These are phyloP conservation scores for Aspergillus sp. DNA, from an alignment of 2,329 filamentous ascomycete genomes.

Conservation along the genomic window DNA sequence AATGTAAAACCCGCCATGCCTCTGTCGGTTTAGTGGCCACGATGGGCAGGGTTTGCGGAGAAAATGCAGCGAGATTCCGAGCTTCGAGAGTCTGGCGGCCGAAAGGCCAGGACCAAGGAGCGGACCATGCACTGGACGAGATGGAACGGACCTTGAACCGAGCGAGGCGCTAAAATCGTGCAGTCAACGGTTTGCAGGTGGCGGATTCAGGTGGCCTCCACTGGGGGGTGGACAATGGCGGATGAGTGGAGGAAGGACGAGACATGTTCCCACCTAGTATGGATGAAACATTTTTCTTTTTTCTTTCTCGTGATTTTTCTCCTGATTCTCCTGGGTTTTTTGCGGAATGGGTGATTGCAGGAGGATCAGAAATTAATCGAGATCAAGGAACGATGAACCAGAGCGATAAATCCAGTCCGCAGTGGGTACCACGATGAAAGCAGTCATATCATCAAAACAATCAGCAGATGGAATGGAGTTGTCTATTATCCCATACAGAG, in stretches of 20 bases:
- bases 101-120: slow-evolving; percentile 18
- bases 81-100: slow-evolving; percentile 17
- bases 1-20: slow-evolving; percentile 13
- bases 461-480: too few relatives aligned
- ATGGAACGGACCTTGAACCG: slow-evolving; percentile 15
- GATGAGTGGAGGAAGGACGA: slow-evolving; percentile 3
- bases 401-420: neutral
- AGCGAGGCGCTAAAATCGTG: slow-evolving; percentile 18
- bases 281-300: slow-evolving; percentile 17
- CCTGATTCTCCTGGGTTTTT: neutral
- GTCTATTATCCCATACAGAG: too few relatives aligned
- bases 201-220: slow-evolving; percentile 10
- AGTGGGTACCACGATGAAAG: too few relatives aligned
- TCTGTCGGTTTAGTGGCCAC: slow-evolving; percentile 4
- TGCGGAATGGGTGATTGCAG: neutral
- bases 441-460: too few relatives aligned
- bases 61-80: slow-evolving; percentile 11
- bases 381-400: neutral
- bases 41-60: slow-evolving; percentile 20
- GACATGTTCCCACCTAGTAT: neutral
- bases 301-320: neutral
- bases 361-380: neutral
- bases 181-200: slow-evolving; percentile 14
- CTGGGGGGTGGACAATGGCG: slow-evolving; percentile 10
- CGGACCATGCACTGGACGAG: slow-evolving; percentile 19